Base-by-base conservation (phyloP, 2,329 filamentous ascomycete species). In the Penicillium sp. region DNA sequence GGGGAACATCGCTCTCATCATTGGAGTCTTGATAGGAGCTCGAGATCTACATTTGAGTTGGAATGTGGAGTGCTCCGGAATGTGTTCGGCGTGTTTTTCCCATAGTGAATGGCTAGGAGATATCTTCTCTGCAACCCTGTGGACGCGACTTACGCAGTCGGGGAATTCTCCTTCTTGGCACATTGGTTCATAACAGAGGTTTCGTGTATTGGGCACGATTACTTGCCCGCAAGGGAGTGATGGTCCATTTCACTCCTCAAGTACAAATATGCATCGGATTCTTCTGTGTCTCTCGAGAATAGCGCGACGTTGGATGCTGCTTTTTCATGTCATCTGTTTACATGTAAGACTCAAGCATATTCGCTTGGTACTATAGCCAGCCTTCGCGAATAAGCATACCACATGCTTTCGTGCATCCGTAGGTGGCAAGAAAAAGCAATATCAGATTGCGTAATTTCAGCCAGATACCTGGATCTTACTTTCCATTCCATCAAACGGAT, bases 61-160 rank as follows among this genome's bases (percentile, higher is more conserved):
- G 61, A 59, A 63, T 62, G 58, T 45, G 43, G 45, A 42, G 29
- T 31, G 49, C 38, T 49, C 42, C 34, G 51, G 60, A 60, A 62
- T 62, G 60, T 50, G 36, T 24, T 48, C 58, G 53, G 61, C 53
- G 52, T 51, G 52, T 60, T 61, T 54, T 56, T 52, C 53, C 56
- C 51, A 53, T 51, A 53, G 57, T 60, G 42, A 60, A 56, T 59
- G 58, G 60, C 39, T 39, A 29, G 36, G 46, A 34, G 49, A 56
- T 41, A 53, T 51, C 51, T 43, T 10, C 16, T 45, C 46, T 54
- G 52, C 10, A 54, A 54, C 55, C 53, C 49, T 53, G 44, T 38
- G 33, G 29, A 26, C 29, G 15, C 42, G 28, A n/a, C 24, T 28
- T 33, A 31, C 18, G 38, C n/a, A 16, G 13, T 36, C 29, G 24